Conservation (phyloP, 1,284 basidiomycete species). For the Irpex rosettiformis region DNA sequence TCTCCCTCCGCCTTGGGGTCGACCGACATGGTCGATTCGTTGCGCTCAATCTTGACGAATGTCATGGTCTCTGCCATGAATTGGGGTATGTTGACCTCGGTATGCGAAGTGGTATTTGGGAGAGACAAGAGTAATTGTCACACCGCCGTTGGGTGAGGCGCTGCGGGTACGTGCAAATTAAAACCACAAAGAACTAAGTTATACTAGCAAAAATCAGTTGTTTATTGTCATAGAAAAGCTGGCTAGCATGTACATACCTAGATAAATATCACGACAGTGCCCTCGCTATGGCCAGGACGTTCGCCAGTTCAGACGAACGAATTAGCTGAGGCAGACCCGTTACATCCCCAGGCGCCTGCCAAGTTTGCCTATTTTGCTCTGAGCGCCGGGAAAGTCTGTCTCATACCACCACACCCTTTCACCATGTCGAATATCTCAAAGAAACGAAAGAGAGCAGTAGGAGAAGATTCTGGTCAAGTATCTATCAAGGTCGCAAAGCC, state of each 20-base stretch:
- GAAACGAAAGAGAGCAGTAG: conserved; percentile 59
- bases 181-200: conserved; percentile 9
- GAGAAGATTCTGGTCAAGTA: conserved; percentile 34
- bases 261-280: conserved; percentile 7
- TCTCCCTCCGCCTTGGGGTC: not conserved
- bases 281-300: not conserved
- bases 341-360: not conserved
- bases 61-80: not conserved
- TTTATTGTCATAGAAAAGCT: not conserved
- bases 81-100: not conserved
- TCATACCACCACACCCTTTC: not conserved
- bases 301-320: not conserved
- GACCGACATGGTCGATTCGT: not conserved
- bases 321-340: not conserved
- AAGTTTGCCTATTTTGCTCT: not conserved
- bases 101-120: conserved; percentile 4
- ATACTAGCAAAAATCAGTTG: not conserved
- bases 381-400: not conserved
- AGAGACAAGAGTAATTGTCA: conserved; percentile 3
- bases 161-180: conserved; percentile 10
- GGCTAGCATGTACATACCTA: not conserved
- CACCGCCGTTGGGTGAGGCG: conserved; percentile 8
- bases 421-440: conserved; percentile 34
- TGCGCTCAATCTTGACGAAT: not conserved
- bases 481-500: conserved; percentile 45